Conservation (phyloP, 176 grass and related monocot species). For the sorghum (Sorghum bicolor) region Sorghum_bicolor_NCBIv3 NC_012871.2:72457501-72458000, state of each 20-base stretch:
- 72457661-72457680: not conserved
- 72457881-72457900: too few species aligned
- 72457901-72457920: too few species aligned
- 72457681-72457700: not conserved
- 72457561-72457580: not conserved
- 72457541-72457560: not conserved
- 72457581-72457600: not conserved
- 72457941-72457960: too few species aligned
- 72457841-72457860: too few species aligned
- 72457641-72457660: not conserved
- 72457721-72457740: not conserved
- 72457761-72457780: not conserved
- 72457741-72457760: too few species aligned
- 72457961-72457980: too few species aligned
- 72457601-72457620: not conserved
- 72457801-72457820: not conserved
- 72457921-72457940: too few species aligned
- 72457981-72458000: not conserved
- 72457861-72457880: too few species aligned
- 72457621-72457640: not conserved
- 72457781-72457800: not conserved
- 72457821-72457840: too few species aligned
- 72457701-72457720: not conserved
- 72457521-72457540: not conserved
- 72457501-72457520: not conserved